Base-by-base conservation (phyloP, 768 basidiomycete species). In the Plicaturopsis crispa region DNA sequence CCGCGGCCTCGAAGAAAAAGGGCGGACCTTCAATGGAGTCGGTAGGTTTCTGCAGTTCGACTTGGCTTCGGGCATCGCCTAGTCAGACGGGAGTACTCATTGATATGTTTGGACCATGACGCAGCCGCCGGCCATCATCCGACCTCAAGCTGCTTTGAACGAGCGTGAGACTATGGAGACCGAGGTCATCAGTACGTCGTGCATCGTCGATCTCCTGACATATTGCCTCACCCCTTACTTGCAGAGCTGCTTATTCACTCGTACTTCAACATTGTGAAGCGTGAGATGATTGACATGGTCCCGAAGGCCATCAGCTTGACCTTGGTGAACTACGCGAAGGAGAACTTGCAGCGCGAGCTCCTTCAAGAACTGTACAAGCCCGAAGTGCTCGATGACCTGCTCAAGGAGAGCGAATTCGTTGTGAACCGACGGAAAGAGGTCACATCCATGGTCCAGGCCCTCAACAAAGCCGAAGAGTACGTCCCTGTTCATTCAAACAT, bases 251-350 rank as follows among this genome's bases (percentile, higher is more conserved):
- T 99, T 54, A 98, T 98, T 51, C 75, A 86, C 57, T 96, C 91
- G 4, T 97, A 97, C 63, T 97, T 86, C 73, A 92, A 96, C 65
- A 92, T 97, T 48, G 90, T 97, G 39, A 98, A 99, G 67, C 84
- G 93, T 42, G 94, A 97, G 63, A 91, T 98, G 87, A 98, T 98
- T 52, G 94, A 98, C 62, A 96, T 96, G 91, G 88, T 98, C 18
- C 94, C 94, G 6, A 99, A 99, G 61, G 89, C 89, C 13, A 90
- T 96, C 56, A 79, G 85, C 7, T 66, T 87, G 46, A 97, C 89
- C 12, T 78, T 98, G 24, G 94, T 99, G 35, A 84, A 80, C 55
- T 80, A 81, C 60, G 82, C 93, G 43, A 97, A 96, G 62, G 96
- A 98, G 63, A 80, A 88, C 58, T 67, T 99, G 42, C 96, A 99